These are phyloP conservation scores for Voacanga thouarsii DNA, from an alignment of 257 asterid species.

Conservation along the genomic window DNA sequence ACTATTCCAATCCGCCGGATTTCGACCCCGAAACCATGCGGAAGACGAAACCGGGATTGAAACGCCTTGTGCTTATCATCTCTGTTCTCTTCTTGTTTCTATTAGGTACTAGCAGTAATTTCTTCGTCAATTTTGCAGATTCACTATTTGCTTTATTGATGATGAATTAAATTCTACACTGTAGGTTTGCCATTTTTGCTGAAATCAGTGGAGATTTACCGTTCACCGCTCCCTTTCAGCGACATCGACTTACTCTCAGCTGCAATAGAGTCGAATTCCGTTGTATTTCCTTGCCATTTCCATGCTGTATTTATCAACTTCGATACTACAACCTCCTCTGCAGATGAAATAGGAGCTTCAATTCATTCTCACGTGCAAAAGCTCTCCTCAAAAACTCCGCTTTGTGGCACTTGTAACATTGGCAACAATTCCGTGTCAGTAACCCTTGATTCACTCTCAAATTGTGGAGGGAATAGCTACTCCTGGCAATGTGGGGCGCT, in stretches of 20 bases:
- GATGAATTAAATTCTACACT: background rate
- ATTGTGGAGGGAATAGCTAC: conserved; percentile 31
- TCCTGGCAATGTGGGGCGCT: conserved; percentile 64
- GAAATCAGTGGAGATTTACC: conserved; percentile 79
- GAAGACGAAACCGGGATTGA: conserved; percentile 63
- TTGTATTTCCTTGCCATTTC: conserved; percentile 71
- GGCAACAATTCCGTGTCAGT: conserved; percentile 50
- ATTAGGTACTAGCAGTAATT: conserved; percentile 37
- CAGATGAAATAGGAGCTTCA: conserved; percentile 46
- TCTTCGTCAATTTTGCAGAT: background rate
- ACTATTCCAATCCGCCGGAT: conserved; percentile 16
- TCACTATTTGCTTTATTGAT: conserved; percentile 1
- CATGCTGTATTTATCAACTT: conserved; percentile 56
- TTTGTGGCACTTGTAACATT: conserved; percentile 61
- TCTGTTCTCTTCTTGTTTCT: conserved; percentile 72
- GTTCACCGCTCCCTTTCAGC: conserved; percentile 86
- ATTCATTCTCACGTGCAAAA: conserved; percentile 49
- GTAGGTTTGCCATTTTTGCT: conserved; percentile 72
- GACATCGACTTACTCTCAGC: conserved; percentile 70
- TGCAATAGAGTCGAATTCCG: conserved; percentile 52
- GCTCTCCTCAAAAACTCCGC: conserved; percentile 32
- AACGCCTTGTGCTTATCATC: conserved; percentile 73
- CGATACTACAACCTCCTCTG: conserved; percentile 22
- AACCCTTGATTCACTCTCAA: conserved; percentile 44
- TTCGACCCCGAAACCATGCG: conserved; percentile 59